Evolutionary conservation across 2,329 filamentous ascomycete genomes (phyloP).

Genomic region (Ceratocystis huliohia): DNA sequence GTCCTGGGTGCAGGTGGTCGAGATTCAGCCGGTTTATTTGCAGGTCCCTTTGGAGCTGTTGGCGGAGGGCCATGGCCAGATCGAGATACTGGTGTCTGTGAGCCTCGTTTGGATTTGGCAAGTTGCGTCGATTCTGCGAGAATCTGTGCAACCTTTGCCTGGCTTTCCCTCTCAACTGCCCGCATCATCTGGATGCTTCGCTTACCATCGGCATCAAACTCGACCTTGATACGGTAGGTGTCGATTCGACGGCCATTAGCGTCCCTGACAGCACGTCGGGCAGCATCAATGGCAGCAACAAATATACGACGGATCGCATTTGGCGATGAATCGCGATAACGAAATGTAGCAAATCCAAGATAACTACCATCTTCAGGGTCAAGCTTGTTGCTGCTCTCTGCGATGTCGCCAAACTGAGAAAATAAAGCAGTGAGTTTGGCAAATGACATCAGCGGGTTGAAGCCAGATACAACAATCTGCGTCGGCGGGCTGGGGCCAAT

Average conservation of each 20-base stretch:
- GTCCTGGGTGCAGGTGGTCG: constrained; percentile 45
- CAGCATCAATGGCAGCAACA: constrained; percentile 63
- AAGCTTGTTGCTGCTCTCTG: constrained; percentile 83
- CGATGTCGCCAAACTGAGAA: constrained; percentile 72
- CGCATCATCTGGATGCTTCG: constrained; percentile 70
- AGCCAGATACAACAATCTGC: constrained; percentile 89
- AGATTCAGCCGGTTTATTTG: constrained; percentile 48
- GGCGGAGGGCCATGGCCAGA: constrained; percentile 52
- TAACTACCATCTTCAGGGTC: constrained; percentile 91
- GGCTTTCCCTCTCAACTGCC: constrained; percentile 55
- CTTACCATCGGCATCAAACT: constrained; percentile 78
- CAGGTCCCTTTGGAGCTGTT: constrained; percentile 76
- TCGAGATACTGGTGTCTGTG: constrained; percentile 23
- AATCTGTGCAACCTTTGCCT: constrained; percentile 35
- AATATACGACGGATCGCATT: constrained; percentile 39
- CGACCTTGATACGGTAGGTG: constrained; percentile 61
- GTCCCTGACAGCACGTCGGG: constrained; percentile 63
- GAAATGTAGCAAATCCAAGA: constrained; percentile 82
- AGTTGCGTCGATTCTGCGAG: constrained; percentile 21
- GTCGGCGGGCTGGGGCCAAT: constrained; percentile 80
- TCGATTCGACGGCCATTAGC: constrained; percentile 74
- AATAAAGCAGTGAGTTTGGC: constrained; percentile 65
- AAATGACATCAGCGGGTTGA: constrained; percentile 77
- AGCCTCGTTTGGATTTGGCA: constrained; percentile 21
- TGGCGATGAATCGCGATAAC: constrained; percentile 58